Conservation (phyloP, 1,284 basidiomycete genomes). For the Golubevia pallescens region DNA sequence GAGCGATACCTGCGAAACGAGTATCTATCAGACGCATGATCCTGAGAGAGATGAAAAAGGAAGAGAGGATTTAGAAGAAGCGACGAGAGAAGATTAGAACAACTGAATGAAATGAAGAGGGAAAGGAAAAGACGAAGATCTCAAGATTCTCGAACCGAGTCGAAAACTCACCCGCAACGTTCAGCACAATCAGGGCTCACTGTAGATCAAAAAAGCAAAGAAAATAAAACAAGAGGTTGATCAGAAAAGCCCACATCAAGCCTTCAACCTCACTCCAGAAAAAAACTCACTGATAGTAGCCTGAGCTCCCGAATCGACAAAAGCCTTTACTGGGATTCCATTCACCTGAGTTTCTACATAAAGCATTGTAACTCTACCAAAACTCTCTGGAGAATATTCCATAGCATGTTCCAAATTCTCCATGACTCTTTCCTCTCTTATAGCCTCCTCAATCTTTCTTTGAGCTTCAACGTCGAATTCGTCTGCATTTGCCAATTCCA, state of each 20-base stretch:
- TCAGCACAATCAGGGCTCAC: constrained; percentile 96
- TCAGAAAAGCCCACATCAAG: too few relatives aligned
- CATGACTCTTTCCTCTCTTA: constrained; percentile 83
- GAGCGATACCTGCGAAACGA: constrained; percentile 85
- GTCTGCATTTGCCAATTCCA: constrained; percentile 77
- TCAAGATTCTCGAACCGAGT: background rate
- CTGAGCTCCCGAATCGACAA: constrained; percentile 97
- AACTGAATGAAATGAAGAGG: too few relatives aligned
- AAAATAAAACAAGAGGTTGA: background rate
- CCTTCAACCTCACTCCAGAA: background rate
- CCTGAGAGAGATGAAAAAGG: constrained; percentile 65
- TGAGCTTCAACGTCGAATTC: constrained; percentile 85
- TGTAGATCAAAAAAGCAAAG: constrained; percentile 56
- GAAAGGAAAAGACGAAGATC: too few relatives aligned
- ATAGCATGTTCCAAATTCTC: constrained; percentile 69
- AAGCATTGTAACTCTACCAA: constrained; percentile 94
- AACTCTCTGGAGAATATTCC: constrained; percentile 76
- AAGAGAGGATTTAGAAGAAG: too few relatives aligned
- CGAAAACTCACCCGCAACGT: constrained; percentile 76
- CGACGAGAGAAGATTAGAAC: background rate
- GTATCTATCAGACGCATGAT: constrained; percentile 91
- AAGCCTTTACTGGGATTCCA: constrained; percentile 86
- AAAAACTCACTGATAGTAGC: constrained; percentile 83
- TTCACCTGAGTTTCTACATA: constrained; percentile 86
- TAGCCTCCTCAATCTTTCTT: constrained; percentile 88